Evolutionary conservation across 1,284 basidiomycete genomes (phyloP), one percentile per base, ranked within the genome.

Genomic region (Boletellus sp.): DNA sequence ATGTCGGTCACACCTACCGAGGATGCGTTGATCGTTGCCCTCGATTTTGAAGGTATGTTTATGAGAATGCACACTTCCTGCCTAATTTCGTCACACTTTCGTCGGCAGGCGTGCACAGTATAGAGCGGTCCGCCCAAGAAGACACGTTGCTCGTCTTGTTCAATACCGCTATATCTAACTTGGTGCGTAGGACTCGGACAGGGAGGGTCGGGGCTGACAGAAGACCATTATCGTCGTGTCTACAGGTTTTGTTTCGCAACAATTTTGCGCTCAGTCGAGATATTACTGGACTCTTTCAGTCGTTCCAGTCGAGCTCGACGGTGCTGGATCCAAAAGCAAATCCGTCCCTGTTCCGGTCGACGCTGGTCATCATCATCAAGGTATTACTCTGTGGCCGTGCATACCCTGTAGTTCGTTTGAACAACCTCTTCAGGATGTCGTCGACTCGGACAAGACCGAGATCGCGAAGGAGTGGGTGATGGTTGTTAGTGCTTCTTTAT

Each of bases 1-100:
- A 77, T 84, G 73, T 80, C 82, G 0, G 77, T 78, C 4, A 82
- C 81, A 2, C 81, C 82, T 0, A 82, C 80, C 0, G 66, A 74
- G 32, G 72, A 78, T 23, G 59, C 63, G 0, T 59, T 84, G 19
- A 68, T 83, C 9, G 79, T 84, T 6, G 74, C 80, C 0, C 67
- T 84, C 2, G 82, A 84, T 53, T 84, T 83, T 48, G 82, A 83
- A 71, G 80, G 80, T 71, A 1, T 8, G 40, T 34, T 9, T 1
- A n/a, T n/a, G n/a, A n/a, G n/a, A n/a, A n/a, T n/a, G n/a, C n/a
- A n/a, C n/a, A n/a, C n/a, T n/a, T n/a, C n/a, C n/a, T n/a, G n/a
- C n/a, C n/a, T n/a, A n/a, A n/a, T n/a, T n/a, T n/a, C n/a, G n/a
- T n/a, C n/a, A n/a, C n/a, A n/a, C 33, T 16, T 21, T 54, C 21